Base-by-base conservation (phyloP, 352 stramenopile species). In the Pythium periplocum region DNA sequence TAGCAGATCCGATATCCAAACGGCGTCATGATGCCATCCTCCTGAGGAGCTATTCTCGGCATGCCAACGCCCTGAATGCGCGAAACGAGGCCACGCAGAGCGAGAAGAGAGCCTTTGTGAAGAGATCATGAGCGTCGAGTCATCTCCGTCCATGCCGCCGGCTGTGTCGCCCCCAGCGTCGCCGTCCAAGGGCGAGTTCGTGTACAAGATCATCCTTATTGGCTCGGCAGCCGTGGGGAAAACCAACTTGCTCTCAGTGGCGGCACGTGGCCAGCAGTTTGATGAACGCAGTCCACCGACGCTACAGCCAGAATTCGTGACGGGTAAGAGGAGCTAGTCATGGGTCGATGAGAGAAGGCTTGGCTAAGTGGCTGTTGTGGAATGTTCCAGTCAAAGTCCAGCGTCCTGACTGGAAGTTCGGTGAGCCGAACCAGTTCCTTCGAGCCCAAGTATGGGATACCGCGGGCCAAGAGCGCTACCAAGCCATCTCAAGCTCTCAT, bases 381-480 rank as follows among this genome's bases (percentile, higher is more conserved):
- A n/a, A 26, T 26, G 17, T 26, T 26, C 17, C 45, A 82, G 76
- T 87, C 35, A 85, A 87, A 69, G 71, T 85, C 31, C 69, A 75
- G 54, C 76, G 76, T 1, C 76, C 76, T 0, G 76, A 85, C 57
- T 87, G 76, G 76, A 87, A 85, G 42, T 82, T 80, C 44, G 76
- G 76, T n/a, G 56, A 85, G 51, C 67, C 73, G 11, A 75, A 85
- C 53, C 73, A 85, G 54, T 85, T 83, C 46, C 66, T 87, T 9
- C 74, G 72, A 6, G 76, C 79, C 1, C 79, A 90, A 38, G 73
- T 90, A 11, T 87, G 79, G 76, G 79, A 90, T 48, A 87, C 79
- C 0, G 76, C 69, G 4, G 76, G 79, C 7, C 79, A 90, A 53
- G 79, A 90, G 55, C 66, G 76, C 35, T 87, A 79, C 65, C 76